Evolutionary conservation across 495 filamentous ascomycete species (phyloP), one percentile per base, ranked within the genome.

Genomic region (Talaromyces borbonicus): DNA sequence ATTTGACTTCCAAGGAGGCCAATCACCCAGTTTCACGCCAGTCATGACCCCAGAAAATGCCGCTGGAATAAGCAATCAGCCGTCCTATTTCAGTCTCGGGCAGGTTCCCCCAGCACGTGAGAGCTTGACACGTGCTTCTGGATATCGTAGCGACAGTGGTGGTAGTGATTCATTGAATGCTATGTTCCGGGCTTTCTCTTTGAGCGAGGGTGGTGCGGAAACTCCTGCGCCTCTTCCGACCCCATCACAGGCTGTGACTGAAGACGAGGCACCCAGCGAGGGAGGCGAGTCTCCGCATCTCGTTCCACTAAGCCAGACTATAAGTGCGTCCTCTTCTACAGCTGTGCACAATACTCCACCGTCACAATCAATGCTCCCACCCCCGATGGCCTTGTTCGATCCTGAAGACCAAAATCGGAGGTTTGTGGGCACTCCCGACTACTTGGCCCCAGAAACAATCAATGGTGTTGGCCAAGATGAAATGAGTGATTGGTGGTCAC

Each of bases 401-500:
- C 92, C 92, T 0, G 84, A 93, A 56, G 92, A 98, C 54, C 89
- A 80, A 49, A 90, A 87, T 57, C 81, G 93, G 40, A 81, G 85
- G 29, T 98, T 98, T 58, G 92, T 98, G 14, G 92, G 92, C 30
- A 98, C 92, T 1, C 92, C 92, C 1, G 92, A 98, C 65, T 98
- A 98, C 62, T 77, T 98, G 14, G 90, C 92, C 2, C 92, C 92
- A 2, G 92, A 98, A 60, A 98, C 92, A 0, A 95, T 98, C 59
- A 89, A 86, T 56, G 92, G 92, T 40, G 76, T 85, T 49, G 87
- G 90, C 0, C 92, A 97, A 64, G 92, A 98, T 59, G 89, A 97
- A 59, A 90, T 89, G 52, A 96, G 92, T 61, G 92, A 98, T 76
- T 98, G 92, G 92, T 98, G 92, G 92, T 97, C 92, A 5, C 68